Evolutionary conservation across 768 basidiomycete genomes (phyloP), one percentile per base, ranked within the genome.

Genomic region (Xerocomellus amylosporus): DNA sequence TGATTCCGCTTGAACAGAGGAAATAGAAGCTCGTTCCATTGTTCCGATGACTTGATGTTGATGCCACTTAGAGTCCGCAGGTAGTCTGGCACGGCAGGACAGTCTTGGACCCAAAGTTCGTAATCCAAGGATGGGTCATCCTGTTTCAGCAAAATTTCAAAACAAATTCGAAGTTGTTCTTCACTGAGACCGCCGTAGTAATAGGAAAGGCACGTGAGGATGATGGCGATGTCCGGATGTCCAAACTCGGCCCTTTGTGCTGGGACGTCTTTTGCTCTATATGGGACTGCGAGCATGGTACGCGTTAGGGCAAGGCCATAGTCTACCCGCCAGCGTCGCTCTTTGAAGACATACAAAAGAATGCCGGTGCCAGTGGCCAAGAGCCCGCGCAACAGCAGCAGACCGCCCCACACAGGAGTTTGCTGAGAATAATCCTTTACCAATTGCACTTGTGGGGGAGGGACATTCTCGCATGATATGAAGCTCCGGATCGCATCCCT

Each of bases 161-260:
- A 75, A 10, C 58, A 69, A 6, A 39, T 7, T 8, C 38, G 58
- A 6, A 75, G n/a, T n/a, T 76, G 73, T 5, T 58, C 53, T n/a
- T 62, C 56, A 0, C 48, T 59, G 8, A 75, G 66, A 13, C 73
- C 75, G 0, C 63, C 61, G 26, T 76, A 73, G 41, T 75, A 74
- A 44, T 75, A 75, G 0, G 63, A 70, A 22, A 76, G 60, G 15
- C 69, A 75, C 0, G 75, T 76, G 19, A 75, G 67, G 13, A 61
- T 51, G 45, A 76, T 62, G 8, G 64, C 63, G 8, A 75, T 53
- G 20, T 75, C 74, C 0, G 74, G 74, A 46, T 24, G 24, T 24
- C 24, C 24, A 24, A 24, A 24, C 24, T 24, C 24, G 4, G 24
- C 24, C 24, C 24, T 24, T 24, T 2, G 24, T 24, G 24, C 24